A percentile compares a stretch with the other conserved stretches of the same genome.
Conservation (phyloP, 371 early-diverging fungal genomes). For the Gilbertella persicaria region DNA sequence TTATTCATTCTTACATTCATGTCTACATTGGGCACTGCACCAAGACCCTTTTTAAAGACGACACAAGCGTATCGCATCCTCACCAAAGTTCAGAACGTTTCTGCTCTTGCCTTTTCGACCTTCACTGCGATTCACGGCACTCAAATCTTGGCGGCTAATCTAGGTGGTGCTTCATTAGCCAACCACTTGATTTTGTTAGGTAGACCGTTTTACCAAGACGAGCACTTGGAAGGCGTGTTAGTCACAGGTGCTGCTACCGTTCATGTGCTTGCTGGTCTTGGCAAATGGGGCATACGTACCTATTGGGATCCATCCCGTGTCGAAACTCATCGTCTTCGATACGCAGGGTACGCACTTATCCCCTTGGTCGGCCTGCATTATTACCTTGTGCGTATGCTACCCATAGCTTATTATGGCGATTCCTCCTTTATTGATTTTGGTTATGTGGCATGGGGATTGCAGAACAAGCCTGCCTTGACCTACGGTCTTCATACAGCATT, state of each 20-base stretch:
- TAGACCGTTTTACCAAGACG: constrained; percentile 51
- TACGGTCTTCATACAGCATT: constrained; percentile 35
- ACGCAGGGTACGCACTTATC: constrained; percentile 31
- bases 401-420: constrained; percentile 43
- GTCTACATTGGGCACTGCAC: constrained; percentile 13
- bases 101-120: constrained; percentile 42
- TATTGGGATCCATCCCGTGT: constrained; percentile 19
- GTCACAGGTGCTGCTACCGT: constrained; percentile 39
- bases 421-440: constrained; percentile 49
- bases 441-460: constrained; percentile 44
- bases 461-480: constrained; percentile 40
- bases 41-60: constrained; percentile 14
- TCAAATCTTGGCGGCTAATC: constrained; percentile 36
- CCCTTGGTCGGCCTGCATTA: constrained; percentile 39
- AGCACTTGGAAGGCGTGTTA: constrained; percentile 36
- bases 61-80: constrained; percentile 30
- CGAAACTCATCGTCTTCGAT: constrained; percentile 23
- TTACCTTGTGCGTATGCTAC: constrained; percentile 32
- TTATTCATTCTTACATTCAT: no score
- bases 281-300: constrained; percentile 31
- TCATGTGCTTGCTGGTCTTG: constrained; percentile 37
- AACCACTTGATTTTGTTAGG: constrained; percentile 41
- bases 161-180: constrained; percentile 33
- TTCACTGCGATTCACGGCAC: constrained; percentile 35
- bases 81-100: constrained; percentile 38